phyloP scores from a whole-genome alignment of 768 basidiomycete genomes.

The Amanita rimosa region DNA sequence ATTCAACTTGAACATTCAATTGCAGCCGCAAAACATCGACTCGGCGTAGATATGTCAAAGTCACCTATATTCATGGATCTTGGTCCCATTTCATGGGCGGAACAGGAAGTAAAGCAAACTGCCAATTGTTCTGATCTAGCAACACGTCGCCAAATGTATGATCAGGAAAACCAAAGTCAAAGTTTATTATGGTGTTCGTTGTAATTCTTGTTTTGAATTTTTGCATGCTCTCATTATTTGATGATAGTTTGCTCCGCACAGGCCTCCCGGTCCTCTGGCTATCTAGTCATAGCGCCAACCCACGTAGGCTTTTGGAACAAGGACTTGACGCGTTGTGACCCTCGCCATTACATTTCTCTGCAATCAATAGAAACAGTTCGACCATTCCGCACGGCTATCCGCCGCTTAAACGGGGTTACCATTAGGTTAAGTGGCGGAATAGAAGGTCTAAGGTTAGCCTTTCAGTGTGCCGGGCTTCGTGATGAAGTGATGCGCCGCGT shows the following conservation, averaged over 20 bases:
- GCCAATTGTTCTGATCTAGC: slow-evolving; percentile 1
- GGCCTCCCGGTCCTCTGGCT: slow-evolving; percentile 24
- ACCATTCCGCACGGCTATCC: slow-evolving; percentile 16
- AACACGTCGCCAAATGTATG: slow-evolving; percentile 2
- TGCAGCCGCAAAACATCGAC: slow-evolving; percentile 17
- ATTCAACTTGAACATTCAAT: slow-evolving; percentile 16
- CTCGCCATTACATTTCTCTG: slow-evolving; percentile 32
- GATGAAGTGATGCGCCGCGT: slow-evolving; percentile 33
- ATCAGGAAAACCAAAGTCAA: not conserved
- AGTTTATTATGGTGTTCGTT: slow-evolving; percentile 22
- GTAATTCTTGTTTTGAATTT: slow-evolving; percentile 1
- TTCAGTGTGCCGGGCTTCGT: slow-evolving; percentile 27
- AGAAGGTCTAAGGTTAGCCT: slow-evolving; percentile 35
- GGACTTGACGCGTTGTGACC: slow-evolving; percentile 22
- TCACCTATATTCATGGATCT: slow-evolving; percentile 28
- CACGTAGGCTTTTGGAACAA: slow-evolving; percentile 38
- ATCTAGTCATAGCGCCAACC: slow-evolving; percentile 27
- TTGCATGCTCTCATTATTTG: not conserved
- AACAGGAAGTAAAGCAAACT: slow-evolving; percentile 7
- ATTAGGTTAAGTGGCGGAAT: slow-evolving; percentile 34
- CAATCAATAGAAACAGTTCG: slow-evolving; percentile 27
- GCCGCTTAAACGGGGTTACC: slow-evolving; percentile 24
- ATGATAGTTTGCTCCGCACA: slow-evolving; percentile 24
- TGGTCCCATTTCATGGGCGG: slow-evolving; percentile 26
- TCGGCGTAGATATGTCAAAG: slow-evolving; percentile 7